These are phyloP conservation scores for Clarireedia paspali DNA, from an alignment of 2,329 filamentous ascomycete genomes.

Conservation along the genomic window DNA sequence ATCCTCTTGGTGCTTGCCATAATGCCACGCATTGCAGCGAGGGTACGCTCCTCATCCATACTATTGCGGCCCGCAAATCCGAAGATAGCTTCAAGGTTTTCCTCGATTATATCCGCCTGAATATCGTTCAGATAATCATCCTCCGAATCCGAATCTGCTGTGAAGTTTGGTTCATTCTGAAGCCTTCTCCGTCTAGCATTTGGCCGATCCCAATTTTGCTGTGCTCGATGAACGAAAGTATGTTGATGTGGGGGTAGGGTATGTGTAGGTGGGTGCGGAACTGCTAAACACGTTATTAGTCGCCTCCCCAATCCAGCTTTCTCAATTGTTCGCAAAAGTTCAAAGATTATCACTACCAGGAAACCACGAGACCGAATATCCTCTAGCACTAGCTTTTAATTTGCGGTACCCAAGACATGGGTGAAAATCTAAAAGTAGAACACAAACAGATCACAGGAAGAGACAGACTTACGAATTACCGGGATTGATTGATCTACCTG, in stretches of 20 bases:
- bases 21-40: constrained; percentile 17
- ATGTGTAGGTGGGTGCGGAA: background rate
- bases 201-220: background rate
- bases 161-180: background rate
- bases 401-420: background rate
- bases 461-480: background rate
- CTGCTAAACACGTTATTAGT: background rate
- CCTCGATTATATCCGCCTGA: background rate
- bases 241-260: background rate
- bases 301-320: background rate
- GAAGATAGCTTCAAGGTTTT: background rate
- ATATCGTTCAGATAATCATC: background rate
- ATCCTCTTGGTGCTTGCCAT: constrained; percentile 21
- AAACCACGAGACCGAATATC: background rate
- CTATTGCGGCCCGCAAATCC: background rate
- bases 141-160: background rate
- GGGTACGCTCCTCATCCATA: background rate
- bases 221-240: background rate
- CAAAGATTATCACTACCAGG: background rate
- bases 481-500: background rate
- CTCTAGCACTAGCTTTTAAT: background rate
- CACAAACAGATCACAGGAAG: background rate
- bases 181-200: background rate
- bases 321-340: background rate
- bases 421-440: background rate